Conservation (phyloP, 2,329 filamentous ascomycete species). For the Trichoderma endophyticum region DNA sequence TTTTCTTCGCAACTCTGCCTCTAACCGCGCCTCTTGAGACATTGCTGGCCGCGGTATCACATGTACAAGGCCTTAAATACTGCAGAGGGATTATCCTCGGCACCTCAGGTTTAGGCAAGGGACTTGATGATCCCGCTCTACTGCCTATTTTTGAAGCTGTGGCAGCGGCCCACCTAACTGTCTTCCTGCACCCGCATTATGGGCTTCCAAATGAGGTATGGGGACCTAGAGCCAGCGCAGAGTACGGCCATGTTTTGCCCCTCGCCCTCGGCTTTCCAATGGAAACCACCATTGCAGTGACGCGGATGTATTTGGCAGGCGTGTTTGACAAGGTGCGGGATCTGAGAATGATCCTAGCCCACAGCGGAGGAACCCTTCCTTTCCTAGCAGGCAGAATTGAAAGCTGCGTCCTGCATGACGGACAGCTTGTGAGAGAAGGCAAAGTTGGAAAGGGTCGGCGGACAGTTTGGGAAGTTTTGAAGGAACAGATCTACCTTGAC, state of each 20-base stretch:
- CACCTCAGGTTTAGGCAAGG: conserved; percentile 74
- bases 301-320: conserved; percentile 80
- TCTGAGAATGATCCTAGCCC: conserved; percentile 75
- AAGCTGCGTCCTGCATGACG: conserved; percentile 81
- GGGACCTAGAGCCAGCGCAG: conserved; percentile 62
- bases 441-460: conserved; percentile 48
- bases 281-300: conserved; percentile 87
- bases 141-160: conserved; percentile 70
- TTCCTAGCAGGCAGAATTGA: conserved; percentile 87
- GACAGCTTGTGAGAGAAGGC: conserved; percentile 64
- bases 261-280: conserved; percentile 85
- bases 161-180: conserved; percentile 58
- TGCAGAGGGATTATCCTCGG: conserved; percentile 87
- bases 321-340: conserved; percentile 74
- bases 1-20: conserved; percentile 79
- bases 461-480: conserved; percentile 55
- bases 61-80: conserved; percentile 59
- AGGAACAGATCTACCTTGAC: conserved; percentile 80
- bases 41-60: conserved; percentile 62
- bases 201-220: conserved; percentile 78
- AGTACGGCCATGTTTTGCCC: conserved; percentile 85
- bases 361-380: conserved; percentile 83
- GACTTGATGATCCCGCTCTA: conserved; percentile 73
- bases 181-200: conserved; percentile 92
- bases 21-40: conserved; percentile 63